Percentiles rank a stretch among this genome's conserved stretches.
These are phyloP conservation scores for Verticillium longisporum DNA, from an alignment of 2,329 filamentous ascomycete genomes.

Conservation along the genomic window DNA sequence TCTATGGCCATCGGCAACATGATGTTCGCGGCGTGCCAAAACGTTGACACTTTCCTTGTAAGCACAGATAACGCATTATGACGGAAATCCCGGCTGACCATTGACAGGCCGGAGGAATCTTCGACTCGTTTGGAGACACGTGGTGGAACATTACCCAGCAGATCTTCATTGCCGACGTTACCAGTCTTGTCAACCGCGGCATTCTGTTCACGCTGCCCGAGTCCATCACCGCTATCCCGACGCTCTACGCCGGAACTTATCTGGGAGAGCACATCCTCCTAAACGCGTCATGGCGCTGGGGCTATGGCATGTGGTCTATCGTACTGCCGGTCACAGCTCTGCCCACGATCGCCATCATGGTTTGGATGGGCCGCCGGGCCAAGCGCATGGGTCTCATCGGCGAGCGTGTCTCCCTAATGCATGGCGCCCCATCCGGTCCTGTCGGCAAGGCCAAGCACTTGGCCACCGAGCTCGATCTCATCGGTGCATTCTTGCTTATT, in stretches of 20 bases:
- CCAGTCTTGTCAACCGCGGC: constrained; percentile 33
- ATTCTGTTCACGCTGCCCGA: constrained; percentile 33
- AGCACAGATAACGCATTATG: constrained; percentile 58
- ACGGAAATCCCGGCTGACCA: constrained; percentile 35
- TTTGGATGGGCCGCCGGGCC: constrained; percentile 22
- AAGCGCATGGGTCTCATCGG: constrained; percentile 3
- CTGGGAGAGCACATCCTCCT: constrained; percentile 29
- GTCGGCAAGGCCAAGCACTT: neutral
- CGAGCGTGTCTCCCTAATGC: constrained; percentile 1
- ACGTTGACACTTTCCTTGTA: constrained; percentile 51
- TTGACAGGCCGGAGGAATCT: constrained; percentile 44
- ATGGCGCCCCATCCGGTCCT: neutral
- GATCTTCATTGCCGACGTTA: constrained; percentile 37
- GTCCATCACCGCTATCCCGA: constrained; percentile 34
- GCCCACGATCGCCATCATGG: constrained; percentile 23
- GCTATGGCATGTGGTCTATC: constrained; percentile 32
- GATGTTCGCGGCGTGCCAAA: constrained; percentile 55
- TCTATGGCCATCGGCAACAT: constrained; percentile 47
- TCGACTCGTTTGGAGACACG: constrained; percentile 49
- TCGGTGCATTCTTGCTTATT: constrained; percentile 23
- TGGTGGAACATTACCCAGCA: constrained; percentile 25
- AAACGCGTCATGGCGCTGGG: constrained; percentile 32
- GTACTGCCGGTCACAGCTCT: constrained; percentile 25
- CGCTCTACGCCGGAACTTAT: constrained; percentile 32
- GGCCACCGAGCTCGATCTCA: constrained; percentile 22